Evolutionary conservation across 164 flowering plant species (phyloP).

Genomic region (Saururus chinensis): DNA sequence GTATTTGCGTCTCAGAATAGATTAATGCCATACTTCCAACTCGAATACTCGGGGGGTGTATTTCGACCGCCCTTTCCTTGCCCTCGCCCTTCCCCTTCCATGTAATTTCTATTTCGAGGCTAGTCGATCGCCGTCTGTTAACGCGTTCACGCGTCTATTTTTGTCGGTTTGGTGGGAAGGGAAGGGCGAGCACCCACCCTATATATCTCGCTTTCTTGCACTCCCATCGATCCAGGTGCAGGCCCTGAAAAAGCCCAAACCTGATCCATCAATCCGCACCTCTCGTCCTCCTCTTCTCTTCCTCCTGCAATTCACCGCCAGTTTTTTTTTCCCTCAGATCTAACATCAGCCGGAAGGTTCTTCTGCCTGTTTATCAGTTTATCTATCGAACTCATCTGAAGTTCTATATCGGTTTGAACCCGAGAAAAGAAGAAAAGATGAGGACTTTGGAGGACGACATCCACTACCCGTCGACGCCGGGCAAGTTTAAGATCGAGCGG

Average conservation of each 20-base stretch:
- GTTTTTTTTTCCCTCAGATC: too few relatives aligned
- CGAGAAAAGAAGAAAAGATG: too few relatives aligned
- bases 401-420: too few relatives aligned
- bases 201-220: neutral
- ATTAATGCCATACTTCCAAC: too few relatives aligned
- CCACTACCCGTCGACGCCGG: constrained; percentile 29
- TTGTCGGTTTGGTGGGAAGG: neutral
- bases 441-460: constrained; percentile 14
- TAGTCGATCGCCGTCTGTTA: constrained; percentile 8
- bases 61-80: neutral
- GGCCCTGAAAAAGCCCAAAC: neutral
- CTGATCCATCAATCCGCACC: too few relatives aligned
- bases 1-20: too few relatives aligned
- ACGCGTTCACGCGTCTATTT: constrained; percentile 14
- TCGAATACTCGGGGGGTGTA: neutral
- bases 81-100: neutral
- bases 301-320: too few relatives aligned
- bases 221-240: constrained; percentile 7
- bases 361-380: too few relatives aligned
- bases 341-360: too few relatives aligned
- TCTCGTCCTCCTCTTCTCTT: too few relatives aligned
- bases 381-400: too few relatives aligned
- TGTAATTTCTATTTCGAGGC: neutral
- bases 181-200: neutral
- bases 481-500: constrained; percentile 31